Evolutionary conservation across 331 rosid species (phyloP).

Genomic region (Stylosanthes scabra): DNA sequence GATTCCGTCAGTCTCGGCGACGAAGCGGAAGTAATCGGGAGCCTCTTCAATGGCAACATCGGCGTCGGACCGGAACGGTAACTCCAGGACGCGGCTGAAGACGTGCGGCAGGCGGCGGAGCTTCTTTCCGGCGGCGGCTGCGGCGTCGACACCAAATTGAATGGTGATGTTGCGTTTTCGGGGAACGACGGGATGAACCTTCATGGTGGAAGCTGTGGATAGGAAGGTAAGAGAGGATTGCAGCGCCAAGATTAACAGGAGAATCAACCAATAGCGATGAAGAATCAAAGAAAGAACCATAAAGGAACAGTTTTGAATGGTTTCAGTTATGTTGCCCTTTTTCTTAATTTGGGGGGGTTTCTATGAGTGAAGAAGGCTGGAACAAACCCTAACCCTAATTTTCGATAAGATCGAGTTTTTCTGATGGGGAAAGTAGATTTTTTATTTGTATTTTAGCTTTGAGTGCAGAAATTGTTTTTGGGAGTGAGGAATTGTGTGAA

Average conservation of each 20-base stretch:
- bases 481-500: constrained; percentile 2
- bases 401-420: constrained; percentile 3
- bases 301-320: constrained; percentile 38
- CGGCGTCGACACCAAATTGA: constrained; percentile 49
- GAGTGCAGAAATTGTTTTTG: constrained; percentile 2
- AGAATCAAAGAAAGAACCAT: constrained; percentile 63
- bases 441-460: not conserved
- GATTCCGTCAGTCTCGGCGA: constrained; percentile 67
- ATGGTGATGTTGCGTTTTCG: constrained; percentile 87
- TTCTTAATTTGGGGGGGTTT: not conserved
- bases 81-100: constrained; percentile 90
- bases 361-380: constrained; percentile 5
- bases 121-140: constrained; percentile 59
- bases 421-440: not conserved
- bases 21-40: constrained; percentile 84
- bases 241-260: constrained; percentile 30
- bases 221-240: constrained; percentile 34
- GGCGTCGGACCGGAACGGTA: constrained; percentile 94
- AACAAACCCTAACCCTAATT: constrained; percentile 48
- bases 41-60: constrained; percentile 79
- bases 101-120: constrained; percentile 93
- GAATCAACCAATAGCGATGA: constrained; percentile 32
- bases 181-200: constrained; percentile 89
- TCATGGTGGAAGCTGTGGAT: constrained; percentile 53
- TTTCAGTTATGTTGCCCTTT: not conserved